Base-by-base conservation (phyloP, 2,329 filamentous ascomycete species). In the Epichloe sylvatica region DNA sequence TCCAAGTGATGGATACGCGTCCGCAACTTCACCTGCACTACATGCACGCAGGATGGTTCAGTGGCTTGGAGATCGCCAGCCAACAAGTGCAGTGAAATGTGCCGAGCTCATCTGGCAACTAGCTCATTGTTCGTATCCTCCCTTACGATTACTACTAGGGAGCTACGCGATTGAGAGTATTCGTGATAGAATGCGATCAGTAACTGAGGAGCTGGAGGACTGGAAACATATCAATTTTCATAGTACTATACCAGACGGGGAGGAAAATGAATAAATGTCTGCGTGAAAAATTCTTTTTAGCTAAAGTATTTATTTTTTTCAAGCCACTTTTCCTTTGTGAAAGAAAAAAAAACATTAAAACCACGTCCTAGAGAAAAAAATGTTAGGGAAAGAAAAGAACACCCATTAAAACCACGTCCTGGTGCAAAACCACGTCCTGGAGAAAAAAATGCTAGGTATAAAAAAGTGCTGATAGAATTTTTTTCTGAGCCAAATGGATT, bases 121-220 rank as follows among this genome's bases (percentile, higher is more conserved):
- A 41, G 92, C 84, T 0, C 92, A 97, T 70, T 97, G 91, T 68
- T 84, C 81, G n/a, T 96, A 89, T 63, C 92, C 92, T 46, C 92
- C 92, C 0, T 65, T 97, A 55, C 72, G 92, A 35, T 68, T 98
- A 51, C 70, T 96, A n/a, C 67, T 97, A 23, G 92, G 92, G 0
- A 94, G 83, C 55, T 97, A 94, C 68, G 91, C 92, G 1, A 91
- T 97, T 37, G 91, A 98, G 65, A 96, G 90, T 64, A 94, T 97
- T 46, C 75, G 92, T 15, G 92, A 98, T 68, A 76, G 91, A 19
- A 68, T 97, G 60, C 78, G 88, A 56, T 91, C 85, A 53, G 87
- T 97, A 39, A 96, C 90, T 12, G 92, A 97, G 66, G 92, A 98
- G 70, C 78, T 94, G 56, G 88, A 94, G 67, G 88, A 94, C 62